Base-by-base conservation (phyloP, 495 filamentous ascomycete genomes). In the Chaetomium fimeti region DNA sequence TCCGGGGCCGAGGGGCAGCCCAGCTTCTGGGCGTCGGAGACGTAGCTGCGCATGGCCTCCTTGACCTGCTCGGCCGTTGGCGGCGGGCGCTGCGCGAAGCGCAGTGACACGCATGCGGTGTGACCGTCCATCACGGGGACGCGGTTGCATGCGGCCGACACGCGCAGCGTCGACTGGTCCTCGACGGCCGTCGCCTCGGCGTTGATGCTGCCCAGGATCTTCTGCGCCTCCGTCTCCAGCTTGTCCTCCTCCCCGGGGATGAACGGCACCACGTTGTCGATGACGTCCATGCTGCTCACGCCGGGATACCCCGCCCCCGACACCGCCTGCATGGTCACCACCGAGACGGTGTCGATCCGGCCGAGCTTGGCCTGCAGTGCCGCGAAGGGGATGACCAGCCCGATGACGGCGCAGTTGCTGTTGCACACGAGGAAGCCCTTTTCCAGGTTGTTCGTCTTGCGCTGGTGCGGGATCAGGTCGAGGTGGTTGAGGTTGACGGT, bases 221-320 rank as follows among this genome's bases (percentile, higher is more conserved):
- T 94, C 54, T 88, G 87, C 3, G 91, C 90, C 72, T 95, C 90
- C 54, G 87, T 88, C 78, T 91, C 87, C 16, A 95, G 83, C 80
- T 93, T 95, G 75, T 92, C 91, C 70, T 95, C 91, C 77, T 95
- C 91, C 54, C 91, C 91, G n/a, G 84, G 83, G 70, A 95, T 95
- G 74, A 82, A 93, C 3, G 91, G 91, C 59, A 95, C 89, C 3
- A 93, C 87, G 70, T 94, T 95, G 75, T 95, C 91, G 62, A 93
- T 71, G 32, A 85, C 78, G 74, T 86, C 83, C 82, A 85, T 84
- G 74, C 85, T 88, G 72, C 88, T 87, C 28, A 93, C 90, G 67
- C 91, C 91, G 9, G 91, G 91, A 77, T 93, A 94, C n/a, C 91
- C 91, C 28, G 89, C 91, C 57, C 91, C 91, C 9, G 90, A 93